Base-by-base conservation (phyloP, 352 stramenopile genomes). In the Pythium myriotylum region DNA sequence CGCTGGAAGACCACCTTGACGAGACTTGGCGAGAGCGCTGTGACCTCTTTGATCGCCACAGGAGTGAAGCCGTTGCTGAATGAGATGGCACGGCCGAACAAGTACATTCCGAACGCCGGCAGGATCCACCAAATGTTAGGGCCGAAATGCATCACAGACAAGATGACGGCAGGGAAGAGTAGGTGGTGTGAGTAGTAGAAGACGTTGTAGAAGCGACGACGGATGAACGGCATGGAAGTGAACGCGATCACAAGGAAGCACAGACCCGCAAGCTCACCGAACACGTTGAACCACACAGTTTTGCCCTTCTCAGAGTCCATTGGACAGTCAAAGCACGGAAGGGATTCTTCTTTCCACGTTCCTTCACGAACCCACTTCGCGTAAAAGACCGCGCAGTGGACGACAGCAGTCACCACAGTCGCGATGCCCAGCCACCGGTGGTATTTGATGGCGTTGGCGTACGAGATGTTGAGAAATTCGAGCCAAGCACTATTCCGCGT, bases 161-260 rank as follows among this genome's bases (percentile, higher is more conserved):
- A 77, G 59, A 77, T 33, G 23, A 77, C 64, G 4, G 45, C 66
- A 1, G 52, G 49, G 39, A 76, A 46, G 35, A 80, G 76, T 17
- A 83, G 57, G 9, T 72, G 62, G 41, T 81, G 74, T 39, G 59
- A 42, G 55, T 65, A 70, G 52, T 81, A 79, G 51, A 83, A 83
- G 9, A 53, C 22, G 7, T 73, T 53, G 53, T 77, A 83, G 13
- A 71, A 50, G 1, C 42, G 24, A 13, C 74, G 72, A 13, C 74
- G 74, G 9, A 83, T 46, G 13, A 27, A 54, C 3, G 74, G 74
- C 1, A 79, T 54, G 24, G 74, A 76, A 2, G 69, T 65, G 16
- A 66, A 17, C 8, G 29, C 46, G 39, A 83, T 74, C 23, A 50
- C 37, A 1, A 81, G 19, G 23, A 84, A 76, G 45, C 33, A 67